A percentile compares a stretch with the other conserved stretches of the same genome.
Evolutionary conservation across 345 rosid genomes (phyloP).

Genomic region (Salix udensis): DNA sequence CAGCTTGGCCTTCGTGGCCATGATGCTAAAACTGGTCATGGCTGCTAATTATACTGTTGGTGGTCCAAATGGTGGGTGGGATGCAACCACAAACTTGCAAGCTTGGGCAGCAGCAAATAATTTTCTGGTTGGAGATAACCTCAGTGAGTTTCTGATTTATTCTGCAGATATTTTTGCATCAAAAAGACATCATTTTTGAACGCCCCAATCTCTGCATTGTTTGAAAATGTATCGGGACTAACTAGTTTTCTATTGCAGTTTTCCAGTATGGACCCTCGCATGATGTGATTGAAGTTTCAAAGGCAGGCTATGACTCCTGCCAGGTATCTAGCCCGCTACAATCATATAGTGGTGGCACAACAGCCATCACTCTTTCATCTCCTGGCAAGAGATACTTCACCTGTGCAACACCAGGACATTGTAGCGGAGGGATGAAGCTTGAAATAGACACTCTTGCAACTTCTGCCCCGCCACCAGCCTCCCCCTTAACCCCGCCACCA

Average conservation of each 20-base stretch:
- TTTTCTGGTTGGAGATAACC: slow-evolving; percentile 56
- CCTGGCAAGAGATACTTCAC: slow-evolving; percentile 80
- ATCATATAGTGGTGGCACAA: slow-evolving; percentile 45
- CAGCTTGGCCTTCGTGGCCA: slow-evolving; percentile 28
- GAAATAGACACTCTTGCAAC: slow-evolving; percentile 46
- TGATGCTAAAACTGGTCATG: slow-evolving; percentile 42
- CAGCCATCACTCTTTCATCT: slow-evolving; percentile 49
- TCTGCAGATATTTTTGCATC: too few relatives aligned
- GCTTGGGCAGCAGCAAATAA: slow-evolving; percentile 56
- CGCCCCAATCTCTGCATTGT: background rate
- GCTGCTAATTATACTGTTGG: slow-evolving; percentile 64
- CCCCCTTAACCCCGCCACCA: slow-evolving; percentile 20
- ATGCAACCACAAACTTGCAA: slow-evolving; percentile 35
- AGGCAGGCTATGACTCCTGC: slow-evolving; percentile 57
- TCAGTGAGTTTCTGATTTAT: slow-evolving; percentile 41
- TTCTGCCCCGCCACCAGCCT: slow-evolving; percentile 24
- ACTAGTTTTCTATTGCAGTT: slow-evolving; percentile 28
- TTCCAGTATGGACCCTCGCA: slow-evolving; percentile 53
- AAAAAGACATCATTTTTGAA: too few relatives aligned
- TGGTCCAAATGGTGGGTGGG: slow-evolving; percentile 64
- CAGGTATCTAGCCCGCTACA: slow-evolving; percentile 39
- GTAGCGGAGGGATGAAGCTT: slow-evolving; percentile 66
- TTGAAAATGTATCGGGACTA: background rate
- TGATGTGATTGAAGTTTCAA: slow-evolving; percentile 53
- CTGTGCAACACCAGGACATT: slow-evolving; percentile 65